Conservation (phyloP, 768 basidiomycete species). For the Megacollybia marginata region DNA sequence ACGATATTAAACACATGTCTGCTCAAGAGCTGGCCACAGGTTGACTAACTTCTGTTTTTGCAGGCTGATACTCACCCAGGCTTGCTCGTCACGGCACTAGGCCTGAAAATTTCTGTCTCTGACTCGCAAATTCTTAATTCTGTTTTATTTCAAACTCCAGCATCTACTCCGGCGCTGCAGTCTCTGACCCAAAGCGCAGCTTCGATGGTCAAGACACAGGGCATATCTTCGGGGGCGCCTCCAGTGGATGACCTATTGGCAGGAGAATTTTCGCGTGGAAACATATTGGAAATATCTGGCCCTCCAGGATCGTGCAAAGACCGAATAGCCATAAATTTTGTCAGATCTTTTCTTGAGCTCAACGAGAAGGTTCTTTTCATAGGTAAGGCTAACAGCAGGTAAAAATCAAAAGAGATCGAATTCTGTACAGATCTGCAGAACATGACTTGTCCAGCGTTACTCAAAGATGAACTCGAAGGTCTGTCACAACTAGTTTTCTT, state of each 20-base stretch:
- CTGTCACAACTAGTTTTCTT: neutral
- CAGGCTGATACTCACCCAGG: slow-evolving; percentile 2
- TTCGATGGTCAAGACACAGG: slow-evolving; percentile 24
- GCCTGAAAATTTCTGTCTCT: slow-evolving; percentile 39
- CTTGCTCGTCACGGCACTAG: slow-evolving; percentile 25
- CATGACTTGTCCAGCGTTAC: slow-evolving; percentile 26
- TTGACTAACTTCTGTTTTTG: neutral
- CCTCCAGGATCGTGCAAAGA: slow-evolving; percentile 70
- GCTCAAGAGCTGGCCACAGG: neutral
- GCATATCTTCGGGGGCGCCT: slow-evolving; percentile 33
- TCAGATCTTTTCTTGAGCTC: slow-evolving; percentile 36
- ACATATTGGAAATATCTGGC: slow-evolving; percentile 68
- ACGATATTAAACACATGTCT: slow-evolving; percentile 25
- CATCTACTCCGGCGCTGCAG: slow-evolving; percentile 15
- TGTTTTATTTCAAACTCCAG: slow-evolving; percentile 27
- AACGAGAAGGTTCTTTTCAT: slow-evolving; percentile 52
- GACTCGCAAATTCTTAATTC: slow-evolving; percentile 34
- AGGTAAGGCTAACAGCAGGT: slow-evolving; percentile 32
- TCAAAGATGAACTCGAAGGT: slow-evolving; percentile 18
- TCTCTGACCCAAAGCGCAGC: slow-evolving; percentile 55
- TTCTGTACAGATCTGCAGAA: slow-evolving; percentile 37
- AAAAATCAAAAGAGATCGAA: neutral
- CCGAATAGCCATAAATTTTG: slow-evolving; percentile 40
- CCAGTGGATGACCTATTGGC: slow-evolving; percentile 53
- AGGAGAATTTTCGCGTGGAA: slow-evolving; percentile 55